Base-by-base conservation (phyloP, 768 basidiomycete species). In the Lentinula sp. region DNA sequence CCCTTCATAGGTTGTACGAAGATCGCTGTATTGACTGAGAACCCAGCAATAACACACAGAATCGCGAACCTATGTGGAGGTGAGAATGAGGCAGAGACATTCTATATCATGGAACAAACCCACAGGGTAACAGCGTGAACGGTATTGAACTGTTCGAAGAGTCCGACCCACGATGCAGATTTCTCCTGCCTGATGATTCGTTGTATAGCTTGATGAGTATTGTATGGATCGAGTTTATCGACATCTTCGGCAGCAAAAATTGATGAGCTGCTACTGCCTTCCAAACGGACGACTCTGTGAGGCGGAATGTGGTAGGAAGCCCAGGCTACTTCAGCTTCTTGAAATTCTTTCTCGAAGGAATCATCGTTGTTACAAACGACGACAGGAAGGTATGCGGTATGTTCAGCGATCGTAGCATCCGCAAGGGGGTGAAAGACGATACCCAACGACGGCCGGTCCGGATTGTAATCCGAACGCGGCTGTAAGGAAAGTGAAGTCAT, bases 101-200 rank as follows among this genome's bases (percentile, higher is more conserved):
- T 41, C 63, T 35, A 66, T 61, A 61, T 57, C 3, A 50, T 53
- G 32, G 4, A 45, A 58, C 57, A 45, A 37, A 72, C 85, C n/a
- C 76, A 90, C 89, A 91, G 73, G 20, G 86, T 88, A 52, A 86
- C 76, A 39, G 87, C 78, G 66, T 86, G 83, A 51, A 79, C 75
- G 28, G 85, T 77, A 54, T 75, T 76, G n/a, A 81, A 70, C 61
- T 79, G 77, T 48, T 76, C 79, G 36, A 73, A 72, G 32, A 77
- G 62, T 48, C 45, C 46, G 18, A 15, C 32, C 59, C 59, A 52
- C 13, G 39, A 52, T n/a, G 45, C 50, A 50, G 73, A 69, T 68
- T 74, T 80, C 56, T 68, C 39, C 37, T 63, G 45, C 33, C 72
- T 74, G 64, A 79, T 72, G 36, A 85, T 69, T 36, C 74, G 76